Conservation (phyloP, 2,329 filamentous ascomycete genomes). For the Penicillium sp. region DNA sequence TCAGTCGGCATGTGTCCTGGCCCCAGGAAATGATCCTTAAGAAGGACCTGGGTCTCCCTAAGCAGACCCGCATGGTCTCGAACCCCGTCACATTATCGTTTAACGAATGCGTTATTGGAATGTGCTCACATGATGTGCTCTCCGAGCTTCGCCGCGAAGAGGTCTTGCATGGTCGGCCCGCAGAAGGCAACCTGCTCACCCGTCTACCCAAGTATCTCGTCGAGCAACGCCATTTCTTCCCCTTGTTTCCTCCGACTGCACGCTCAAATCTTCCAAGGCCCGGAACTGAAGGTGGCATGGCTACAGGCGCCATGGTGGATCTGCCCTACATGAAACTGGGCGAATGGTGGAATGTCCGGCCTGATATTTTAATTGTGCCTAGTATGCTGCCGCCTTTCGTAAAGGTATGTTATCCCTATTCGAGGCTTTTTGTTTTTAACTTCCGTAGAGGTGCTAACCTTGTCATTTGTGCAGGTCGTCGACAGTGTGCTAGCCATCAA, state of each 20-base stretch:
- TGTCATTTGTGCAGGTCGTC: constrained; percentile 62
- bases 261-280: constrained; percentile 65
- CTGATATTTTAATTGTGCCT: constrained; percentile 80
- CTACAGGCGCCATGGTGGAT: constrained; percentile 76
- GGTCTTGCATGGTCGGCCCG: constrained; percentile 55
- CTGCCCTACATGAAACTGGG: constrained; percentile 80
- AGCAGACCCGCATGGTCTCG: constrained; percentile 71
- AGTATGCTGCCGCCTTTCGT: constrained; percentile 82
- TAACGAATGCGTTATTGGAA: constrained; percentile 79
- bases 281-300: constrained; percentile 57
- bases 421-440: not conserved
- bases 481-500: constrained; percentile 89
- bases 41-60: constrained; percentile 75
- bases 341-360: constrained; percentile 82
- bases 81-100: constrained; percentile 88
- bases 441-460: not conserved
- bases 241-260: constrained; percentile 77
- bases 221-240: constrained; percentile 88
- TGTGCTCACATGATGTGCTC: constrained; percentile 80
- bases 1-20: constrained; percentile 83
- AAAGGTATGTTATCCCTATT: constrained; percentile 58
- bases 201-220: constrained; percentile 75
- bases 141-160: constrained; percentile 79
- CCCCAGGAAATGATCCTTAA: constrained; percentile 69
- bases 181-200: constrained; percentile 61